Evolutionary conservation across 176 grass and related monocot species (phyloP), one percentile per base, ranked within the genome.

Genomic region (Pharus latifolius): DNA sequence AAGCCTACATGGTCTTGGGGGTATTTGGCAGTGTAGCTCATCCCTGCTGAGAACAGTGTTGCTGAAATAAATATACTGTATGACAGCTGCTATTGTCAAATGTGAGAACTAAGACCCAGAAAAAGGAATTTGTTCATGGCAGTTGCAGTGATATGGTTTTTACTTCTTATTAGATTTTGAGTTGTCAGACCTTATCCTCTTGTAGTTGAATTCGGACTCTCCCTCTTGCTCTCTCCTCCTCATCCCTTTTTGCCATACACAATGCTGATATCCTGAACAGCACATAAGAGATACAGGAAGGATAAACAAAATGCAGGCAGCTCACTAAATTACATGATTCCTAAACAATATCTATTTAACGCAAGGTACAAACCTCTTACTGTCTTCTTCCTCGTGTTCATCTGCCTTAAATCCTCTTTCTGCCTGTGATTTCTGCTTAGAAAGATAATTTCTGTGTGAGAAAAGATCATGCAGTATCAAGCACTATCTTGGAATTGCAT

Each of bases 151-250:
- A 34, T 49, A 59, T 27, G 20, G 15, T 58, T 52, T 63, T 85
- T 37, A 69, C 28, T 64, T 67, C 30, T 52, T 57, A 26, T 17
- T 17, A 51, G 2, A 31, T 49, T 58, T 14, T 20, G 30, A 27
- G n/a, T 52, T 38, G 23, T 53, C 77, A 31, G 57, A 87, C 88
- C 88, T 83, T 77, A 67, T 91, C 83, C 23, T 91, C 79, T 64
- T 72, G 72, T 67, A 84, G 28, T 70, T 91, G 80, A 59, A 61
- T 62, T 26, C 15, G 56, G 16, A 60, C 22, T 50, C 52, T 69
- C 19, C 66, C 70, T 77, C 84, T 80, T 44, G 16, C 40, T 77
- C 30, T 72, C 76, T 53, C 73, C 69, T 83, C 83, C 20, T 80
- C 84, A 6, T 84, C 79, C 18, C 17, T 56, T 49, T 84, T 91